A percentile compares a stretch with the other conserved stretches of the same genome.
Evolutionary conservation across 306 rosid genomes (phyloP).

Genomic region (Vigna nakashimae): DNA sequence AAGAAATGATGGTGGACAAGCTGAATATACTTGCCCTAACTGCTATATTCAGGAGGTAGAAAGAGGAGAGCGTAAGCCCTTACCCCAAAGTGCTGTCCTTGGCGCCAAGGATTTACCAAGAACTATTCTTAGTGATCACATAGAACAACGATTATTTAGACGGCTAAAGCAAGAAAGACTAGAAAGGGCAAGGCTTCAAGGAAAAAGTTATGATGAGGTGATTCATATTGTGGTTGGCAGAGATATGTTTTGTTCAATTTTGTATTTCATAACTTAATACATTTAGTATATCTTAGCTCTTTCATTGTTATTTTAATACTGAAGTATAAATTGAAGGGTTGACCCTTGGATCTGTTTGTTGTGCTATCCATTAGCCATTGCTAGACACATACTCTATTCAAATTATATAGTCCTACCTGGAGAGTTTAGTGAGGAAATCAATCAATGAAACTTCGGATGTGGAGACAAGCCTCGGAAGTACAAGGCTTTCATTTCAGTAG

Average conservation of each 20-base stretch:
- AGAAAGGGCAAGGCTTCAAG: conserved; percentile 88
- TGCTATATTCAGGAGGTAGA: conserved; percentile 87
- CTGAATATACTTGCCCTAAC: conserved; percentile 97
- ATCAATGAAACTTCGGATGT: neutral
- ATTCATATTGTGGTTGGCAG: conserved; percentile 31
- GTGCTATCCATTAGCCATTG: neutral
- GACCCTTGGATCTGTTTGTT: neutral
- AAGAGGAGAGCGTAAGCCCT: conserved; percentile 94
- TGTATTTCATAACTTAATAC: neutral
- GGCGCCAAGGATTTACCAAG: conserved; percentile 97
- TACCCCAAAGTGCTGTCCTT: conserved; percentile 97
- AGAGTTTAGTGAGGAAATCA: neutral
- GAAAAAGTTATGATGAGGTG: conserved; percentile 92
- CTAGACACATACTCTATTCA: neutral
- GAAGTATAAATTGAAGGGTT: neutral
- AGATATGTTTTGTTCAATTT: neutral
- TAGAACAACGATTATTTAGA: conserved; percentile 78
- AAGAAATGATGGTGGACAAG: conserved; percentile 97
- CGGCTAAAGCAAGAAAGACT: conserved; percentile 76
- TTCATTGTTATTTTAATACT: neutral
- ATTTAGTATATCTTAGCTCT: conserved; percentile 5
- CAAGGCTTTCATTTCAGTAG: neutral
- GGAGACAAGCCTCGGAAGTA: neutral
- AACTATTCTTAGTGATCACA: conserved; percentile 89
- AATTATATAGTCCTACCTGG: neutral